Evolutionary conservation across 495 filamentous ascomycete species (phyloP).

Genomic region (Hyphodiscus hymeniophilus): DNA sequence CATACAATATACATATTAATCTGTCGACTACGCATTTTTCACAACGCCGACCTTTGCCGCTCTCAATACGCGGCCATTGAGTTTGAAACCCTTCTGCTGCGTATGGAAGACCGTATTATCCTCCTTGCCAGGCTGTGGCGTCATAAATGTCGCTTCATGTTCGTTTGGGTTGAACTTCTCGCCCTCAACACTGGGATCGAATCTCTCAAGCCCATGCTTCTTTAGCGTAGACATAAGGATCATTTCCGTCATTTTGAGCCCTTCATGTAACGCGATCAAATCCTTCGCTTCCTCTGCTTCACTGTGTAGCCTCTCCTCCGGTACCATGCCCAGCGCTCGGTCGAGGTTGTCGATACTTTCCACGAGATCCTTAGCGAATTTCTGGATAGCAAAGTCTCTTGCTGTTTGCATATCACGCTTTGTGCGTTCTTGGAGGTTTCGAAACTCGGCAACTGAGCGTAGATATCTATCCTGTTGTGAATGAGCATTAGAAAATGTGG

Average conservation of each 20-base stretch:
- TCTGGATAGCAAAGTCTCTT: slow-evolving; percentile 87
- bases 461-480: slow-evolving; percentile 74
- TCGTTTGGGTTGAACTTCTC: slow-evolving; percentile 90
- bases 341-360: slow-evolving; percentile 96
- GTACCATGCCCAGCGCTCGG: slow-evolving; percentile 74
- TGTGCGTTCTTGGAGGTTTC: slow-evolving; percentile 91
- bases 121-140: slow-evolving; percentile 73
- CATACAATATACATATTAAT: slow-evolving; percentile 36
- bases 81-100: slow-evolving; percentile 87
- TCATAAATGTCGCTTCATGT: slow-evolving; percentile 94
- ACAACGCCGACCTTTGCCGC: slow-evolving; percentile 95
- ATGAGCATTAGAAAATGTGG: slow-evolving; percentile 9
- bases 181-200: slow-evolving; percentile 55
- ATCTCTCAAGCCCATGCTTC: slow-evolving; percentile 90
- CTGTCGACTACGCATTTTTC: slow-evolving; percentile 32
- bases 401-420: slow-evolving; percentile 82
- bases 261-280: slow-evolving; percentile 72
- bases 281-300: slow-evolving; percentile 53
- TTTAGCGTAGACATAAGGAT: slow-evolving; percentile 82
- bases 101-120: slow-evolving; percentile 84
- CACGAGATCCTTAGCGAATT: slow-evolving; percentile 88
- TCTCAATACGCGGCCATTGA: slow-evolving; percentile 85
- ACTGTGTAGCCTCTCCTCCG: slow-evolving; percentile 56
- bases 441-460: slow-evolving; percentile 89
- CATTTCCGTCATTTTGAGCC: slow-evolving; percentile 86